Evolutionary conservation across 768 basidiomycete species (phyloP), one percentile per base, ranked within the genome.

Genomic region (Hemileccinum impolitum): DNA sequence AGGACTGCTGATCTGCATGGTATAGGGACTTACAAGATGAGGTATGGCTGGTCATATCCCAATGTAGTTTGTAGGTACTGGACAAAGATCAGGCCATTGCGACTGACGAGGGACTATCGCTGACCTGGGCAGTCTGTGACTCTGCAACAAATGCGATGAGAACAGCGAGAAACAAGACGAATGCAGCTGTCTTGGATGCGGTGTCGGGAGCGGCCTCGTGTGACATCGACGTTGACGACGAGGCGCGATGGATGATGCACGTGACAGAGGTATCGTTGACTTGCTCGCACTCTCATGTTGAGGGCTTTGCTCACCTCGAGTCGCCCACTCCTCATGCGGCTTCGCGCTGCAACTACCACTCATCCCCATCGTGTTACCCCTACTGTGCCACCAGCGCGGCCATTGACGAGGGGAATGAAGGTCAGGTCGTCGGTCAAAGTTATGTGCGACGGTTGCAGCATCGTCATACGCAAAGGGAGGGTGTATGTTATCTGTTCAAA

Each of bases 401-500:
- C 66, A 7, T 63, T 80, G 18, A 66, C 76, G n/a, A 72, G 88
- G 58, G 92, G 93, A 40, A 94, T 96, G 90, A 99, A 99, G 75
- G 94, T 98, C 51, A 83, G 95, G 54, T 87, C 90, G 19, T 91
- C 91, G 4, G 90, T 98, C 58, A 96, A 94, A 74, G 72, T 82
- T 45, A 89, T 95, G 82, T 99, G 95, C 69, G 92, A 94, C 53
- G 91, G 93, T 12, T 99, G 95, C 72, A 83, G 75, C 56, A 73
- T 95, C 41, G 95, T 97, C 31, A 80, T 78, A 69, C 75, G 94
- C 60, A 93, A 96, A 67, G 94, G 94, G 39, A 82, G 87, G 59
- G 80, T 97, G 31, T 96, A 94, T 70, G 84, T 97, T 38, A 80
- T 96, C 21, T 98, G 95, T 69, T 83, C 83, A 15, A 91, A 90